Evolutionary conservation across 129 eudicot genomes (phyloP).

Genomic region (Chrysanthemum seticuspe): DNA sequence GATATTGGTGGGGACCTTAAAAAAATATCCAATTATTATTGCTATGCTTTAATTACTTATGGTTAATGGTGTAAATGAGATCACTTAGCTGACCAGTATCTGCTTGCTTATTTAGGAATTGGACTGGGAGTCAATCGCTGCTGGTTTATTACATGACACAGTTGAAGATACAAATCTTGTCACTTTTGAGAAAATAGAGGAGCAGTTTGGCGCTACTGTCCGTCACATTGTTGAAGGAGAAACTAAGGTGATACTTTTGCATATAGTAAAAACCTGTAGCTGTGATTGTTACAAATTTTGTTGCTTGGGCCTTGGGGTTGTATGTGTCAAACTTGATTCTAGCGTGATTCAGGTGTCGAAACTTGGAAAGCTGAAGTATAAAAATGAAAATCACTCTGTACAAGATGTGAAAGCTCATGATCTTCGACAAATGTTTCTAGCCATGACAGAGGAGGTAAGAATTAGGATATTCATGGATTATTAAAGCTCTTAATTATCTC

Average conservation of each 20-base stretch:
- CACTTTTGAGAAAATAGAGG: conserved; percentile 86
- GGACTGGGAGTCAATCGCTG: conserved; percentile 99
- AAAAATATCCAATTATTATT: not conserved
- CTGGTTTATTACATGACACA: conserved; percentile 96
- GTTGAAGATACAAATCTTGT: conserved; percentile 97
- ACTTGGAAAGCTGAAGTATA: conserved; percentile 87
- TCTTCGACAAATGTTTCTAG: conserved; percentile 95
- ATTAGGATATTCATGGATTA: conserved; percentile 1
- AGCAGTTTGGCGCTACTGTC: conserved; percentile 84
- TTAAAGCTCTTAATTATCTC: conserved; percentile 15
- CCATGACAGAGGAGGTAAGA: conserved; percentile 95
- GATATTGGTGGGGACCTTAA: conserved; percentile 22
- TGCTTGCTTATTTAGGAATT: conserved; percentile 53
- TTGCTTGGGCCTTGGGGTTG: conserved; percentile 10
- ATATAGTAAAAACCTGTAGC: no score
- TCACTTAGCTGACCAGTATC: conserved; percentile 26
- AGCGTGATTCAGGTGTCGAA: conserved; percentile 75
- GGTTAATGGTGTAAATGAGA: conserved; percentile 4
- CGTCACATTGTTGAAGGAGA: conserved; percentile 99
- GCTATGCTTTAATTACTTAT: conserved; percentile 9
- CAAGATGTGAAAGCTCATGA: conserved; percentile 99
- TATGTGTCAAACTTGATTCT: conserved; percentile 21
- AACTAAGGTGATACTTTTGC: conserved; percentile 64
- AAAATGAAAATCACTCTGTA: conserved; percentile 70
- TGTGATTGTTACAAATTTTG: conserved; percentile 3